Base-by-base conservation (phyloP, 805 yeast species). In the Lachancea dasiensis region DNA sequence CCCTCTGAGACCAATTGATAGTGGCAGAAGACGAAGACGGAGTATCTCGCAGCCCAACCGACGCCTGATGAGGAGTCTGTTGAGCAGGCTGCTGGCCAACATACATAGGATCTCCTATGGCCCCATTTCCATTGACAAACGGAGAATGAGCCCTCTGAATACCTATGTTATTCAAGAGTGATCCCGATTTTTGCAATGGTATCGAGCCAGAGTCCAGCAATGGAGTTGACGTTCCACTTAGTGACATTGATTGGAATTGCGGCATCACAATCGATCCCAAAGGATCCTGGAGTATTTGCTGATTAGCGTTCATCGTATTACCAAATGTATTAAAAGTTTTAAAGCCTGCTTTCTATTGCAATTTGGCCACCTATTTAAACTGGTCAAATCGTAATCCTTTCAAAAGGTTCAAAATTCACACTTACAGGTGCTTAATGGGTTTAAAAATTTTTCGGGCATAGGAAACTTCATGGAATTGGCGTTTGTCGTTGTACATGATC, bases 121-220 rank as follows among this genome's bases (percentile, higher is more conserved):
- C 26, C 5, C 31, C 35, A 18, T 14, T 15, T 15, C 14, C 27
- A 10, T 30, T 13, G 10, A 28, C 27, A 27, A 50, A 52, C 3
- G 58, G 56, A 9, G 60, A 54, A 4, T 46, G 32, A 10, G 53
- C 19, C 22, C 57, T 31, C 27, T 52, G 57, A 20, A 48, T 45
- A n/a, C 58, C 56, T 3, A 57, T 31, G 3, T 51, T 43, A 34
- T 56, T 59, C 43, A 53, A 36, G 28, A 58, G 28, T 3, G 59
- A 54, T 3, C 49, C 26, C 2, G 55, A 39, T 31, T 56, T 50
- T 18, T 43, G 31, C 31, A 50, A 31, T 19, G 51, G 49, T 30
- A 40, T 33, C 22, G 34, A 24, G 31, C 40, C 27, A 18, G 24
- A 21, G 3, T 25, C 35, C 6, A 32, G 17, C 30, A 38, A n/a